phyloP scores from a whole-genome alignment of 495 filamentous ascomycete genomes.

The Endocarpon pusillum region DNA sequence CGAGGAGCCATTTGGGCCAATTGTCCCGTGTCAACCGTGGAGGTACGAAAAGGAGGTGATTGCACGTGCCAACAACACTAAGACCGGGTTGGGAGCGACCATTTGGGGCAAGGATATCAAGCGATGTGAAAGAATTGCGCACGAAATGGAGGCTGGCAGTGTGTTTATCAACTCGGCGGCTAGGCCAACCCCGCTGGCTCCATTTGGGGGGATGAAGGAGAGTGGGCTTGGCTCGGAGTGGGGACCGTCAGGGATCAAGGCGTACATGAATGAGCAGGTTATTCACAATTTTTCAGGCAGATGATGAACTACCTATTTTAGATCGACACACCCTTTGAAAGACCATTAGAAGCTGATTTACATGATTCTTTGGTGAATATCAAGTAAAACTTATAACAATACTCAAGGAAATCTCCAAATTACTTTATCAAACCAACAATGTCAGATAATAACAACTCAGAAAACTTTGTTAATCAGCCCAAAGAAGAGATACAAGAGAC shows the following conservation, averaged over 20 bases:
- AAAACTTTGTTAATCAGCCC: too few relatives aligned
- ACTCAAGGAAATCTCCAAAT: too few relatives aligned
- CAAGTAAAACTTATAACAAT: too few relatives aligned
- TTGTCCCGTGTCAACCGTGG: conserved; percentile 32
- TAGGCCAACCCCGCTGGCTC: conserved; percentile 21
- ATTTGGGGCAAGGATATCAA: conserved; percentile 31
- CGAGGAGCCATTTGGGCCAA: conserved; percentile 28
- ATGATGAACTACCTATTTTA: too few relatives aligned
- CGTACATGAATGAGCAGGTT: conserved; percentile 36
- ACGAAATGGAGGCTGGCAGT: conserved; percentile 28
- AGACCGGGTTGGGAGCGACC: conserved; percentile 30
- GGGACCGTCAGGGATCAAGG: conserved; percentile 35
- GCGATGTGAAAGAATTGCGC: conserved; percentile 22
- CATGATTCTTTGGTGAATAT: too few relatives aligned
- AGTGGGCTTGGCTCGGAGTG: conserved; percentile 45
- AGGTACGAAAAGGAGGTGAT: conserved; percentile 33
- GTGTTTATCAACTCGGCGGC: conserved; percentile 14
- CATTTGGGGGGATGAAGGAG: conserved; percentile 45
- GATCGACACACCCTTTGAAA: too few relatives aligned
- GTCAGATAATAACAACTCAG: too few relatives aligned
- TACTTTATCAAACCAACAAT: too few relatives aligned
- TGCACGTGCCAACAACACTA: conserved; percentile 28
- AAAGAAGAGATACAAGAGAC: too few relatives aligned
- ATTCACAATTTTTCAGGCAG: too few relatives aligned
- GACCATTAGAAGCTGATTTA: too few relatives aligned